phyloP scores from a whole-genome alignment of 2,329 filamentous ascomycete genomes.

The Triangularia verruculosa region DNA sequence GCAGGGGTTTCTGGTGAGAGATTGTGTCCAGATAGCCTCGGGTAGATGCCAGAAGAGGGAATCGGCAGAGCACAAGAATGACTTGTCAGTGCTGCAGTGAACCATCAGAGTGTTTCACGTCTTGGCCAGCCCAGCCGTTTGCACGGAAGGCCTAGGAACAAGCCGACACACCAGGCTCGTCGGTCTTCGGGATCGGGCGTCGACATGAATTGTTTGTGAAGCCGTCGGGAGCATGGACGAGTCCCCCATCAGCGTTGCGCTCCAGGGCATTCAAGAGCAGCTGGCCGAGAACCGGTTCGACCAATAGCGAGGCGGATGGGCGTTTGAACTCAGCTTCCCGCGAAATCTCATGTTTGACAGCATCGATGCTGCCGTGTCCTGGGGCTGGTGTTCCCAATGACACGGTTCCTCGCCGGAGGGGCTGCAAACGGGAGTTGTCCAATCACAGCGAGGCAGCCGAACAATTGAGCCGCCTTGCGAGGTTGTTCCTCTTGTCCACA shows the following conservation, averaged over 20 bases:
- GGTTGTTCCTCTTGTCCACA: neutral
- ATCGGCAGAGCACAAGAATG: slow-evolving; percentile 15
- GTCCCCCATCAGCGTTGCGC: slow-evolving; percentile 12
- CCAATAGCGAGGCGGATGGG: slow-evolving; percentile 20
- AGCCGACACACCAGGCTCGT: slow-evolving; percentile 16
- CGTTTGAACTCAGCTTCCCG: slow-evolving; percentile 26
- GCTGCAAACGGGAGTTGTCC: slow-evolving; percentile 24
- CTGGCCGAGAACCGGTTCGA: slow-evolving; percentile 13
- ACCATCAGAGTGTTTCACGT: slow-evolving; percentile 21
- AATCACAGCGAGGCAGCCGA: slow-evolving; percentile 16
- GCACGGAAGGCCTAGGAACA: slow-evolving; percentile 2
- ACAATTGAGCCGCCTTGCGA: slow-evolving; percentile 16
- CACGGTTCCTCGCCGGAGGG: slow-evolving; percentile 18
- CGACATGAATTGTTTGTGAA: slow-evolving; percentile 20
- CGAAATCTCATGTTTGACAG: slow-evolving; percentile 25
- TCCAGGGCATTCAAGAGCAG: slow-evolving; percentile 18
- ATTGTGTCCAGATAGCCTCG: slow-evolving; percentile 12
- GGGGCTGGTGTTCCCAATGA: slow-evolving; percentile 20
- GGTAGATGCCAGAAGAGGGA: slow-evolving; percentile 5
- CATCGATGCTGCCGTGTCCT: slow-evolving; percentile 23
- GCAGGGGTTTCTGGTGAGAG: slow-evolving; percentile 8
- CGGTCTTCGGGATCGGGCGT: slow-evolving; percentile 23
- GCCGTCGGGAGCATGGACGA: slow-evolving; percentile 18
- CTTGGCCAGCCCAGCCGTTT: slow-evolving; percentile 22
- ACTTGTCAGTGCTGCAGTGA: slow-evolving; percentile 24